Percentiles rank a stretch among this genome's conserved stretches.
Conservation (phyloP, 2,329 filamentous ascomycete species). For the Cadophora sp. region DNA sequence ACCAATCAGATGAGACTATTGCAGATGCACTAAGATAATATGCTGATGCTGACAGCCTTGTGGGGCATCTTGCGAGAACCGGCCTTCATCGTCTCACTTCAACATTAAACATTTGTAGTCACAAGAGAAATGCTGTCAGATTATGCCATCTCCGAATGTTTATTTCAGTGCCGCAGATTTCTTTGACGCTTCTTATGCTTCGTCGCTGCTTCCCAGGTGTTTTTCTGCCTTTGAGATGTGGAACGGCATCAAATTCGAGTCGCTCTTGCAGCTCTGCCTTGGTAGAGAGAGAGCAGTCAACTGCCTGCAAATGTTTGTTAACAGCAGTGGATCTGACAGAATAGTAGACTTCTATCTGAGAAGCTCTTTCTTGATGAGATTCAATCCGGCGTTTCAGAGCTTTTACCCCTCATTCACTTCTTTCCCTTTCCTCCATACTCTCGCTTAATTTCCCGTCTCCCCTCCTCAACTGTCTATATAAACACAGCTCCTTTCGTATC, state of each 20-base stretch:
- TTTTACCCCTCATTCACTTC: not conserved
- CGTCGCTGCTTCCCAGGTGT: not conserved
- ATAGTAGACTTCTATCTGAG: not conserved
- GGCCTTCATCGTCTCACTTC: not conserved
- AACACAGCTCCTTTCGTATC: not conserved
- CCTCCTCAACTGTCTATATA: not conserved
- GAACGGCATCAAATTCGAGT: not conserved
- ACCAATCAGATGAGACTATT: slow-evolving; percentile 16
- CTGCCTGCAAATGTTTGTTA: no score
- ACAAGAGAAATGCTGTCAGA: not conserved
- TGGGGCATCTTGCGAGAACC: not conserved
- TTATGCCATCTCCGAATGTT: not conserved
- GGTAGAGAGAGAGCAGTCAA: not conserved
- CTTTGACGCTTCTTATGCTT: not conserved
- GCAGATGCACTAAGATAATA: slow-evolving; percentile 23
- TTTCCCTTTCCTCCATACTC: not conserved
- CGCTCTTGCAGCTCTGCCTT: not conserved
- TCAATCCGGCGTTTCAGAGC: not conserved
- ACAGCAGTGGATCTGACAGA: no score
- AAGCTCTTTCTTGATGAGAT: no score
- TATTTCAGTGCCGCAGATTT: not conserved
- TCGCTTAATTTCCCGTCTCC: not conserved
- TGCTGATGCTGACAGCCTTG: slow-evolving; percentile 7
- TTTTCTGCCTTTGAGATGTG: not conserved
- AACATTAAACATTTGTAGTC: not conserved